A percentile compares a stretch with the other conserved stretches of the same genome.
These are phyloP conservation scores for Raddia distichophylla DNA, from an alignment of 176 grass and related monocot genomes.

Conservation along the genomic window DNA sequence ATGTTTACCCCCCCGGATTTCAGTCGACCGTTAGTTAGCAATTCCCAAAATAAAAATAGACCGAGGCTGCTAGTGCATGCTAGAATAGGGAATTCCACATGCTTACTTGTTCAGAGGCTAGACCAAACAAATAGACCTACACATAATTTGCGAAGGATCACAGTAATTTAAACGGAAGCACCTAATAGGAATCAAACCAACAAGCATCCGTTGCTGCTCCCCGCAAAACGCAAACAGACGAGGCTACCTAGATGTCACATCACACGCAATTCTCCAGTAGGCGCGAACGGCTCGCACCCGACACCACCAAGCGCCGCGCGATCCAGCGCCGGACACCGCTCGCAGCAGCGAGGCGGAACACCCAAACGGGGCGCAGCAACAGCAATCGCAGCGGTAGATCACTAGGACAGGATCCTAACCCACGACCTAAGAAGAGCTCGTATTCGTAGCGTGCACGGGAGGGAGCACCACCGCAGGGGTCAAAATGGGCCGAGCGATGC, in stretches of 20 bases:
- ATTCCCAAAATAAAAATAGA: slow-evolving; percentile 4
- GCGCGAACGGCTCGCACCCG: not conserved
- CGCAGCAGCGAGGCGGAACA: not conserved
- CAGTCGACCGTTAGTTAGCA: no score
- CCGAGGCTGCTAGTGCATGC: not conserved
- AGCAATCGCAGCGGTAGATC: not conserved
- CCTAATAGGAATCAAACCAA: not conserved
- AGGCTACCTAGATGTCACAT: not conserved
- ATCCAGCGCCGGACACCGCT: not conserved
- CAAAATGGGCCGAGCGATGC: not conserved
- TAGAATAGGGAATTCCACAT: not conserved
- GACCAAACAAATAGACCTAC: not conserved
- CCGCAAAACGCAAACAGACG: not conserved
- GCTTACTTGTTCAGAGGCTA: not conserved
- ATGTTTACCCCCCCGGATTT: no score
- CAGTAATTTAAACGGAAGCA: not conserved
- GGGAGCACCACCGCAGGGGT: not conserved
- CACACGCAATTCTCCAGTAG: not conserved
- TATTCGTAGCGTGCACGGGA: not conserved
- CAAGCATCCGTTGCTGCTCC: not conserved
- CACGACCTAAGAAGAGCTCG: not conserved
- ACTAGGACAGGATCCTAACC: not conserved
- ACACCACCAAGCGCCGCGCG: not conserved
- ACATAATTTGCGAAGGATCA: not conserved
- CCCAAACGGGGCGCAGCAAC: not conserved